A percentile compares a stretch with the other conserved stretches of the same genome.
These are phyloP conservation scores for Aphanocladium album DNA, from an alignment of 2,329 filamentous ascomycete genomes.

Conservation along the genomic window DNA sequence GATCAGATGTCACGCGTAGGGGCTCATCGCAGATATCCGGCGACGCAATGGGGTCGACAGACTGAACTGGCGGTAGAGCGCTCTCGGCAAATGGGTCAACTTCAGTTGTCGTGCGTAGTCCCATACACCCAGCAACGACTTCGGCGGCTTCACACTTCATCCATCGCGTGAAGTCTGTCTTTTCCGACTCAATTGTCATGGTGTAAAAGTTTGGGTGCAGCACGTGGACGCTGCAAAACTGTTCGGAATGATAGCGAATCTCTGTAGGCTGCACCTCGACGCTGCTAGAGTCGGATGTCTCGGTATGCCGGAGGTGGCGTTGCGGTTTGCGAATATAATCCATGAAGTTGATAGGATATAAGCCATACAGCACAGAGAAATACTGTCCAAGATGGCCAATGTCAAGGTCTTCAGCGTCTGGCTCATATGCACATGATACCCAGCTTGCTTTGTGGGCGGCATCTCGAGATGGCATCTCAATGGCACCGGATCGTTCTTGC, in stretches of 20 bases:
- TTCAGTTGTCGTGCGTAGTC: slow-evolving; percentile 45
- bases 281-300: slow-evolving; percentile 65
- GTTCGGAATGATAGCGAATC: slow-evolving; percentile 70
- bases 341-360: slow-evolving; percentile 83
- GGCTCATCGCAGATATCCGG: slow-evolving; percentile 27
- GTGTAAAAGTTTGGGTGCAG: slow-evolving; percentile 82
- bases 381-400: slow-evolving; percentile 68
- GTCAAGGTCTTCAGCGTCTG: slow-evolving; percentile 56
- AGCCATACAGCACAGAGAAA: slow-evolving; percentile 76
- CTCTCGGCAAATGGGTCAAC: slow-evolving; percentile 22
- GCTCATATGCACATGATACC: slow-evolving; percentile 59
- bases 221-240: slow-evolving; percentile 66
- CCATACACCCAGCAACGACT: slow-evolving; percentile 74
- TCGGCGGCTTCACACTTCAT: slow-evolving; percentile 75
- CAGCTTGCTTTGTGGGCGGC: slow-evolving; percentile 41
- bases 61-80: slow-evolving; percentile 20
- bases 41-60: slow-evolving; percentile 12
- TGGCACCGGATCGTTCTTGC: slow-evolving; percentile 39
- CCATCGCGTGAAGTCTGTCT: slow-evolving; percentile 71
- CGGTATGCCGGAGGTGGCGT: slow-evolving; percentile 68
- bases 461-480: slow-evolving; percentile 35
- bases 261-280: slow-evolving; percentile 74
- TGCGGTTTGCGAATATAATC: slow-evolving; percentile 80
- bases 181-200: slow-evolving; percentile 72
- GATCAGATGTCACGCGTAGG: slow-evolving; percentile 24